Base-by-base conservation (phyloP, 805 yeast species). In the Hemisphaericaspora nanyangensis region DNA sequence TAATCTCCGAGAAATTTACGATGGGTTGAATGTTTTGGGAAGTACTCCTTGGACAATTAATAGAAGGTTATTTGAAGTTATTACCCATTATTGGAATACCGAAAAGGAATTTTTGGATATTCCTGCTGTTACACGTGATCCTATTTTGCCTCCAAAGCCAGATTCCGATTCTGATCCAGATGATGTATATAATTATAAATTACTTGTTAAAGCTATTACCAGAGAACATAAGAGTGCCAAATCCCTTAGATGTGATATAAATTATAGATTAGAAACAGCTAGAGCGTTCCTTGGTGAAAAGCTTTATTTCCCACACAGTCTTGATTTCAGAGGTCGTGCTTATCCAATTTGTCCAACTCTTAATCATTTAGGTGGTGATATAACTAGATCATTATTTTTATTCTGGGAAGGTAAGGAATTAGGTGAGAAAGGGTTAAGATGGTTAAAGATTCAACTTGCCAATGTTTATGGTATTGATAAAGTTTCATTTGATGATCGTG, bases 251-350 rank as follows among this genome's bases (percentile, higher is more conserved):
- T 93, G 99, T 66, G 97, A 90, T 61, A 73, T 86, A 46, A 91
- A 93, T 58, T 93, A 93, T 60, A 93, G 88, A 58, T 65, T 93
- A 37, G 99, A 93, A 60, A 88, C 93, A 55, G 98, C 99, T 0
- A 75, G 98, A 47, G 96, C 96, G 0, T 83, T 61, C 63, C 84
- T 74, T 41, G 95, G 95, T 17, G 93, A 85, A 57, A 65, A 63
- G 47, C 75, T 85, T 50, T 84, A 74, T 54, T 85, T 85, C 66
- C 93, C 95, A 7, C 91, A 85, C 55, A 83, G 83, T 46, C 63
- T 85, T 40, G 95, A 85, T 59, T 85, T 85, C 53, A 75, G 95
- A 63, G 95, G 95, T 6, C 76, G 95, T 60, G 88, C 91, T 2
- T 85, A 85, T 52, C 95, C 95, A 17, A 60, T 85, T 30, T 77